phyloP scores from a whole-genome alignment of 164 flowering plant species.

The Litsea cubeba region DNA sequence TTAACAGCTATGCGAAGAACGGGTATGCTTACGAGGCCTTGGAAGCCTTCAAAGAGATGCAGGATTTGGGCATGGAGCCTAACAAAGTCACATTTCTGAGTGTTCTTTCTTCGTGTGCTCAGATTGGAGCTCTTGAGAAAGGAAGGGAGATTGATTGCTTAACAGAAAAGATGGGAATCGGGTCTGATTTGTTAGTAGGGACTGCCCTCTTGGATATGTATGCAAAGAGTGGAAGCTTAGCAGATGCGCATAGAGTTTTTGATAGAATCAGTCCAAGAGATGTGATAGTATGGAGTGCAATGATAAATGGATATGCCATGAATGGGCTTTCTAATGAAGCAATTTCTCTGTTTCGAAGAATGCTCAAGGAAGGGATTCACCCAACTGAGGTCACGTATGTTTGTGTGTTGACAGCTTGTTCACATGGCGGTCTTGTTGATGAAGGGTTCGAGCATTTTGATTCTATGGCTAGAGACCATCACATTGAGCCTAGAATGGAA shows the following conservation, averaged over 20 bases:
- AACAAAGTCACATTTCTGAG: slow-evolving; percentile 11
- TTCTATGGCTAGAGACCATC: slow-evolving; percentile 12
- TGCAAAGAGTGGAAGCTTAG: slow-evolving; percentile 19
- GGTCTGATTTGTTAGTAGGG: slow-evolving; percentile 16
- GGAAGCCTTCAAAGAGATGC: slow-evolving; percentile 15
- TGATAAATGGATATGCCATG: slow-evolving; percentile 24
- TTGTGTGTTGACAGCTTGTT: slow-evolving; percentile 21
- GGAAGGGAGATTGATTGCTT: slow-evolving; percentile 14
- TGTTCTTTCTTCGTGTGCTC: slow-evolving; percentile 16
- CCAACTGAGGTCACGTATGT: slow-evolving; percentile 20
- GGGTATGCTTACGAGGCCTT: slow-evolving; percentile 20
- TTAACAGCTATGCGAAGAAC: slow-evolving; percentile 16
- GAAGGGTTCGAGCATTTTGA: slow-evolving; percentile 16
- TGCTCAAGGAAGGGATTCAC: slow-evolving; percentile 19
- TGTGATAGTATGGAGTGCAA: slow-evolving; percentile 21
- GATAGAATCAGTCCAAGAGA: slow-evolving; percentile 11
- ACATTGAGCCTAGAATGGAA: slow-evolving; percentile 16
- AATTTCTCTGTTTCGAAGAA: slow-evolving; percentile 15
- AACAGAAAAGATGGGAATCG: slow-evolving; percentile 9
- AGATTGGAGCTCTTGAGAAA: slow-evolving; percentile 17
- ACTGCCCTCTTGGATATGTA: slow-evolving; percentile 24
- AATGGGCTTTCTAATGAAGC: slow-evolving; percentile 19
- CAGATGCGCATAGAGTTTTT: slow-evolving; percentile 10
- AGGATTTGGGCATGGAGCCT: slow-evolving; percentile 11
- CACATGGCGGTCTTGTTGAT: slow-evolving; percentile 21